phyloP scores from a whole-genome alignment of 768 basidiomycete genomes.

The Macrolepiota albuminosa region DNA sequence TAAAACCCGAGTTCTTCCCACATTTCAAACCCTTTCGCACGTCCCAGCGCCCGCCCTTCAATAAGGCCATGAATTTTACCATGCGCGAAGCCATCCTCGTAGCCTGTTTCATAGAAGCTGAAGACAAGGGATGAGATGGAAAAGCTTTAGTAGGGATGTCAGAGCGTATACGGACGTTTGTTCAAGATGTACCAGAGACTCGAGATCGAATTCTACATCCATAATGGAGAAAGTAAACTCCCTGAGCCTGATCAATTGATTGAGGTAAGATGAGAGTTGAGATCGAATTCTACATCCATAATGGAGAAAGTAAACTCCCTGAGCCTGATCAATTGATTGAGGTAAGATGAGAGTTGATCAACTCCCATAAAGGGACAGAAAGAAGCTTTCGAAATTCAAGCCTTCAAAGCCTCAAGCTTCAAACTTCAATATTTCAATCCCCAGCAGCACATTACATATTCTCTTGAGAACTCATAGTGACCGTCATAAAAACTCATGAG shows the following conservation, averaged over 20 bases:
- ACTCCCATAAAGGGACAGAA: no score
- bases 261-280: conserved; percentile 24
- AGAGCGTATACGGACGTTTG: conserved; percentile 42
- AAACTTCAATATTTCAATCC: no score
- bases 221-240: conserved; percentile 12
- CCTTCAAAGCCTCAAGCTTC: no score
- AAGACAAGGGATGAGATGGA: conserved; percentile 6
- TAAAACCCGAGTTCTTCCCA: conserved; percentile 98
- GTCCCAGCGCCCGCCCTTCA: conserved; percentile 85
- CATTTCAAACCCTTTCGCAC: conserved; percentile 89
- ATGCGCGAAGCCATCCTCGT: conserved; percentile 73
- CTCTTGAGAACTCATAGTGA: no score
- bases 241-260: not conserved
- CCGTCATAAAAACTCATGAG: no score
- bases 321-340: not conserved
- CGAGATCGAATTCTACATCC: conserved; percentile 47
- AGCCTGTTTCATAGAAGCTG: conserved; percentile 81
- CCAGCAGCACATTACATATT: no score
- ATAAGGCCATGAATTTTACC: conserved; percentile 87
- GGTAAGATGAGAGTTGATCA: not conserved
- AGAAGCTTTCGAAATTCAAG: no score
- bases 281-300: conserved; percentile 42
- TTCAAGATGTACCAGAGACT: conserved; percentile 56
- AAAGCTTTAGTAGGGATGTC: conserved; percentile 2
- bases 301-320: not conserved